A percentile compares a stretch with the other conserved stretches of the same genome.
phyloP scores from a whole-genome alignment of 1,139 yeast species.

The Suhomyces anneliseae region DNA sequence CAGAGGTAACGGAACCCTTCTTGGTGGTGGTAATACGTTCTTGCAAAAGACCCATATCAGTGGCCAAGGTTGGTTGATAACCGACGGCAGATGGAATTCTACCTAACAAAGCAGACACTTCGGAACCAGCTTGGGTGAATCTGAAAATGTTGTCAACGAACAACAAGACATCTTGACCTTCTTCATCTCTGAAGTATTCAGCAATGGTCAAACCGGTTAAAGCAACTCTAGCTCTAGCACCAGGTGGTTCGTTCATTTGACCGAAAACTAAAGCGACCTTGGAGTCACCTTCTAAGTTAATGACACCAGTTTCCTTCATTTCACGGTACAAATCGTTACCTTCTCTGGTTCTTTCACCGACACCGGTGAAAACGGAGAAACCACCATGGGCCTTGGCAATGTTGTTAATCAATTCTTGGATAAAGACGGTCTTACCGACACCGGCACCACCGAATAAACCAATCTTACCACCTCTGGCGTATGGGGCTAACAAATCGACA shows the following conservation, averaged over 20 bases:
- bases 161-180: constrained; percentile 99
- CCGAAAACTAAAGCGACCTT: constrained; percentile 99
- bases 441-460: constrained; percentile 99
- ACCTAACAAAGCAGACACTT: constrained; percentile 99
- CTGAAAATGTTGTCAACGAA: constrained; percentile 99
- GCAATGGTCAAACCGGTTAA: constrained; percentile 99
- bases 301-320: constrained; percentile 99
- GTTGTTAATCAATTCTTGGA: constrained; percentile 99
- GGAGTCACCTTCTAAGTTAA: constrained; percentile 98
- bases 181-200: constrained; percentile 99
- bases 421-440: constrained; percentile 99
- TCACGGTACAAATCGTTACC: constrained; percentile 99
- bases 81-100: constrained; percentile 99
- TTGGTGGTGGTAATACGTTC: constrained; percentile 99
- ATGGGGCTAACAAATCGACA: constrained; percentile 98
- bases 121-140: constrained; percentile 99
- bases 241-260: constrained; percentile 99
- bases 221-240: constrained; percentile 99
- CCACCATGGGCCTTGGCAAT: constrained; percentile 99
- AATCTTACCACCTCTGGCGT: constrained; percentile 99
- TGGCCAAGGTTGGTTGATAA: constrained; percentile 99
- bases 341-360: constrained; percentile 99
- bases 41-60: constrained; percentile 99
- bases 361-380: constrained; percentile 99
- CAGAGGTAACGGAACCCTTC: constrained; percentile 99